phyloP scores from a whole-genome alignment of 306 rosid genomes.

The Glycyrrhiza uralensis region DNA sequence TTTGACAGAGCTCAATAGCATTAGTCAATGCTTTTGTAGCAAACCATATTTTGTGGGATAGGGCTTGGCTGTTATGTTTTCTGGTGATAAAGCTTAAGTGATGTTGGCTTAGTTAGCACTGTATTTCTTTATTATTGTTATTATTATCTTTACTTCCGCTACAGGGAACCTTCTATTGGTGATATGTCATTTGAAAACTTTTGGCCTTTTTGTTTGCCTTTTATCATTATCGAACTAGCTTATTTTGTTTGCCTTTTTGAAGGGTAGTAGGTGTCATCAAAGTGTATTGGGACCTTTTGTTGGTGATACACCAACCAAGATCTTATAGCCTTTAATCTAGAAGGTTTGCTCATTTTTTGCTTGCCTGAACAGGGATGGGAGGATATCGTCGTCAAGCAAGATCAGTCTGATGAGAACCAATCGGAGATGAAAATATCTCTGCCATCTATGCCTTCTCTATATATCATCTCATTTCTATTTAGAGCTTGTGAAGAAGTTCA shows the following conservation, averaged over 20 bases:
- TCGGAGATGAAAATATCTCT: constrained; percentile 88
- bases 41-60: not conserved
- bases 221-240: not conserved
- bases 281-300: not conserved
- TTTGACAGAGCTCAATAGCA: not conserved
- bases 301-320: not conserved
- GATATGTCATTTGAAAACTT: constrained; percentile 1
- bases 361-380: constrained; percentile 86
- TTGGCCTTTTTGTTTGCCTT: constrained; percentile 5
- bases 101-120: not conserved
- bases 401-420: constrained; percentile 67
- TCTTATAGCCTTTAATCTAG: constrained; percentile 3
- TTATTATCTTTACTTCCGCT: not conserved
- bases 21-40: not conserved
- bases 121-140: not conserved
- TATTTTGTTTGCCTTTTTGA: constrained; percentile 15
- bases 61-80: not conserved
- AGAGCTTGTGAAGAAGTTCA: constrained; percentile 92
- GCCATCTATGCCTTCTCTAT: constrained; percentile 93
- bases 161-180: not conserved
- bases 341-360: constrained; percentile 19
- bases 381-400: constrained; percentile 85
- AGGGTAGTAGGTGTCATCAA: not conserved
- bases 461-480: constrained; percentile 74
- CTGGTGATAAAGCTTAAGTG: not conserved